Conservation (phyloP, 2,329 filamentous ascomycete genomes). For the Reticulascus tulasneorum region DNA sequence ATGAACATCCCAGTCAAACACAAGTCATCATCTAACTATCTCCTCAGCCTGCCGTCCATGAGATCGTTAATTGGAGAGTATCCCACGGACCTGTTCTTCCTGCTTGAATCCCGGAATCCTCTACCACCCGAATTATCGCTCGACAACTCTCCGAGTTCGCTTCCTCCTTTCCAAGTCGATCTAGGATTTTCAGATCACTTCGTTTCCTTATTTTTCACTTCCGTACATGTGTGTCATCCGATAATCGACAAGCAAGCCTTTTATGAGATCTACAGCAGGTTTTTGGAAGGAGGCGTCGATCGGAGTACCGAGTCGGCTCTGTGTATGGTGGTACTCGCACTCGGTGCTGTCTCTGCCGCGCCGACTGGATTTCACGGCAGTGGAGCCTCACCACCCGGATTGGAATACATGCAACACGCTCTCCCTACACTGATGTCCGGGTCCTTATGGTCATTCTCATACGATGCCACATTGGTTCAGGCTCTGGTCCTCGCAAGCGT, state of each 20-base stretch:
- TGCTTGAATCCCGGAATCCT: constrained; percentile 20
- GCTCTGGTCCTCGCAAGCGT: constrained; percentile 26
- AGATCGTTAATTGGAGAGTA: constrained; percentile 25
- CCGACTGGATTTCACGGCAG: constrained; percentile 14
- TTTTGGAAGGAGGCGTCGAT: constrained; percentile 18
- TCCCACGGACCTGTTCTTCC: constrained; percentile 22
- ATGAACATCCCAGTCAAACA: constrained; percentile 24
- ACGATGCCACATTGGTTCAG: constrained; percentile 21
- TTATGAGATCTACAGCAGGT: constrained; percentile 15
- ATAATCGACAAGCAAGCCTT: constrained; percentile 24
- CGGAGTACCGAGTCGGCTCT: constrained; percentile 22
- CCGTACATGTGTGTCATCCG: constrained; percentile 21
- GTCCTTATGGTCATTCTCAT: constrained; percentile 25
- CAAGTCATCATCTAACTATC: constrained; percentile 24
- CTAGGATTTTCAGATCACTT: too few species aligned
- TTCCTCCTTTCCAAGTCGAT: background rate
- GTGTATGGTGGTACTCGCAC: constrained; percentile 25
- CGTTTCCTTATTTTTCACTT: constrained; percentile 20
- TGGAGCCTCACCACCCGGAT: constrained; percentile 20
- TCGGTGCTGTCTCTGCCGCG: constrained; percentile 19
- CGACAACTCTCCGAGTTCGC: constrained; percentile 7
- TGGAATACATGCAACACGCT: constrained; percentile 25
- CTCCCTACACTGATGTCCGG: constrained; percentile 22
- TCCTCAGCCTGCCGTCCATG: constrained; percentile 21
- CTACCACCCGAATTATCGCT: constrained; percentile 20